Conservation (phyloP, 495 filamentous ascomycete species). For the Hypoxylon intermedium region DNA sequence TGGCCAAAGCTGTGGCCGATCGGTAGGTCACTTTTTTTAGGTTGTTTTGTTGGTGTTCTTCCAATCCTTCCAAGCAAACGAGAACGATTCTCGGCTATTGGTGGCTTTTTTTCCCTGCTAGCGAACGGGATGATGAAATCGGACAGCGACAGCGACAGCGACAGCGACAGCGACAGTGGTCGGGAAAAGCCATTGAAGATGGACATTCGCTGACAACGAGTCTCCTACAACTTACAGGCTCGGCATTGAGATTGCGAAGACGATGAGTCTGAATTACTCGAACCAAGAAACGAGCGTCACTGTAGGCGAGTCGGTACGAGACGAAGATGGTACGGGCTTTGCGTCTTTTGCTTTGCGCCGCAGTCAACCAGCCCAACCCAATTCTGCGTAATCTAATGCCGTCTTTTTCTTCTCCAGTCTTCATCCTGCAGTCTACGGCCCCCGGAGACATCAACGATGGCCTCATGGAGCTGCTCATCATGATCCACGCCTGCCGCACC, state of each 20-base stretch:
- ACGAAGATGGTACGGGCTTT: slow-evolving; percentile 79
- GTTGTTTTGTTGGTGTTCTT: not conserved
- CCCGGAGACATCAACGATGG: slow-evolving; percentile 98
- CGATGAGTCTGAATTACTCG: slow-evolving; percentile 93
- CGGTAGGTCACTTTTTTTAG: slow-evolving; percentile 63
- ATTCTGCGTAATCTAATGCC: slow-evolving; percentile 17
- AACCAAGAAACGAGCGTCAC: slow-evolving; percentile 98
- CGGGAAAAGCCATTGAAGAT: slow-evolving; percentile 12
- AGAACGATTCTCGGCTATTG: slow-evolving; percentile 22
- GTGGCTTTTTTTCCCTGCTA: slow-evolving; percentile 7
- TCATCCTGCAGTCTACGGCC: slow-evolving; percentile 93
- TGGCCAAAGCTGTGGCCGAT: slow-evolving; percentile 89
- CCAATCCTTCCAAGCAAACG: not conserved
- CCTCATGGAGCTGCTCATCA: slow-evolving; percentile 97
- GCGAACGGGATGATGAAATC: slow-evolving; percentile 23
- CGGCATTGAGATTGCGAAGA: slow-evolving; percentile 91
- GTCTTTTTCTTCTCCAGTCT: slow-evolving; percentile 63
- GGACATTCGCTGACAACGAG: slow-evolving; percentile 19
- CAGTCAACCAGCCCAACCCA: not conserved
- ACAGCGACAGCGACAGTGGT: slow-evolving; percentile 1
- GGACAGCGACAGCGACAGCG: too few relatives aligned
- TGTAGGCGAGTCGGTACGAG: slow-evolving; percentile 93
- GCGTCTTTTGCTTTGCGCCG: not conserved
- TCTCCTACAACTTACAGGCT: slow-evolving; percentile 62
- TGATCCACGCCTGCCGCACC: slow-evolving; percentile 98